Percentiles rank a stretch among this genome's conserved stretches.
Conservation (phyloP, 768 basidiomycete genomes). For the Fibroporia radiculosa region DNA sequence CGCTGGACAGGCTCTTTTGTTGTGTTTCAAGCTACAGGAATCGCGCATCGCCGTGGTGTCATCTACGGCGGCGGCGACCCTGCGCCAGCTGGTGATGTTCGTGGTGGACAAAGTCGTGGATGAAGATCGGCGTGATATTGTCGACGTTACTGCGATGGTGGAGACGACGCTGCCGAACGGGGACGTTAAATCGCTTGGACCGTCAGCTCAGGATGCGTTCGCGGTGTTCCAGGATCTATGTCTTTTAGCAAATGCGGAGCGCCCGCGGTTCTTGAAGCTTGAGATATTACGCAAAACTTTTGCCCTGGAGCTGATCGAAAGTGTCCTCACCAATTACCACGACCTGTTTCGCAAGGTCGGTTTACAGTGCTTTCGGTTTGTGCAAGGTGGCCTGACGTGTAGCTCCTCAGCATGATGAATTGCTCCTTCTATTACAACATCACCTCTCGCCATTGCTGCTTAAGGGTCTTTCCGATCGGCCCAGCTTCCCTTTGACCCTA, state of each 20-base stretch:
- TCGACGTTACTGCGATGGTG: conserved; percentile 23
- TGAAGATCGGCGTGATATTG: conserved; percentile 51
- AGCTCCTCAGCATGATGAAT: conserved; percentile 63
- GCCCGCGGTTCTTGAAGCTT: conserved; percentile 74
- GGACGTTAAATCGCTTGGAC: conserved; percentile 50
- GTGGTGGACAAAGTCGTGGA: conserved; percentile 90
- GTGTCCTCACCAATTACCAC: conserved; percentile 89
- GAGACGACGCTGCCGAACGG: conserved; percentile 63
- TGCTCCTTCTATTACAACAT: conserved; percentile 79
- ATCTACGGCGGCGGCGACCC: conserved; percentile 92
- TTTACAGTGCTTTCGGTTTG: background rate
- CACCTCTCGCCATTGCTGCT: conserved; percentile 88
- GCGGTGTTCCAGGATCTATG: conserved; percentile 91
- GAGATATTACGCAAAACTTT: conserved; percentile 87
- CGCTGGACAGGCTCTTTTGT: conserved; percentile 62
- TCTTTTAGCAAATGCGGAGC: conserved; percentile 75
- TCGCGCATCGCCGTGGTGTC: conserved; percentile 95
- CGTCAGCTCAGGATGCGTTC: conserved; percentile 79
- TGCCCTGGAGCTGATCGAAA: conserved; percentile 94
- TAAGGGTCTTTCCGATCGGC: conserved; percentile 75
- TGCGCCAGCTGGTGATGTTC: conserved; percentile 96
- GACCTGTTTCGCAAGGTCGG: conserved; percentile 73
- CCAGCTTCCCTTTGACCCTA: conserved; percentile 80
- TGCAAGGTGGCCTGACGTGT: background rate
- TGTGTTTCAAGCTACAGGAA: conserved; percentile 94